phyloP scores from a whole-genome alignment of 805 yeast species.

The Starmerella roubikii region DNA sequence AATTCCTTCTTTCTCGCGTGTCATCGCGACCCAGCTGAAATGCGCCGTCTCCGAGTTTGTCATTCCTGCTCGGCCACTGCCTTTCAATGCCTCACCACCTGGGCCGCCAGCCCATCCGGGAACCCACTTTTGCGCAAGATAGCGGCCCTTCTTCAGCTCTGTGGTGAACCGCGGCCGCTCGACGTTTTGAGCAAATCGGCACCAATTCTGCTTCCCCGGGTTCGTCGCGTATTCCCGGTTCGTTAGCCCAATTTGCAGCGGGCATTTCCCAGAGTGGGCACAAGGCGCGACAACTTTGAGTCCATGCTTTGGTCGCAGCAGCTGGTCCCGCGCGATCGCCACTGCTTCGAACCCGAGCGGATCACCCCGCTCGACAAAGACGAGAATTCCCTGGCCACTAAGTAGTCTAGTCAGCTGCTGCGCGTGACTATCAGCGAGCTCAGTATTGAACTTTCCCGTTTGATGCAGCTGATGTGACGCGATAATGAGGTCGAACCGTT shows the following conservation, averaged over 20 bases:
- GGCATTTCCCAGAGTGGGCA: constrained; percentile 74
- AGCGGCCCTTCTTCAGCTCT: constrained; percentile 74
- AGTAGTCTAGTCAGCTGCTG: constrained; percentile 46
- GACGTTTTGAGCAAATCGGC: constrained; percentile 58
- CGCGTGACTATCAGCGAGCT: constrained; percentile 55
- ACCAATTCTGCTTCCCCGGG: constrained; percentile 51
- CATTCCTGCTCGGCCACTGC: constrained; percentile 69
- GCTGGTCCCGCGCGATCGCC: constrained; percentile 79
- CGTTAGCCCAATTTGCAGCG: constrained; percentile 65
- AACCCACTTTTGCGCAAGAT: constrained; percentile 60
- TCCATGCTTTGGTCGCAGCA: constrained; percentile 61
- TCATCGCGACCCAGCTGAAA: constrained; percentile 57
- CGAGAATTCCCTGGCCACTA: constrained; percentile 66
- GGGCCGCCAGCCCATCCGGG: constrained; percentile 37
- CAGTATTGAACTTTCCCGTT: constrained; percentile 48
- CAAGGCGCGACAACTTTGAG: constrained; percentile 71
- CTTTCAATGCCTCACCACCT: constrained; percentile 37
- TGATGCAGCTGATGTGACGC: constrained; percentile 66
- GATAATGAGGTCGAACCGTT: constrained; percentile 66
- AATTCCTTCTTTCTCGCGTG: constrained; percentile 27
- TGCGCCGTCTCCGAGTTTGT: constrained; percentile 56
- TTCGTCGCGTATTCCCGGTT: constrained; percentile 30
- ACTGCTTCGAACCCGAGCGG: constrained; percentile 78
- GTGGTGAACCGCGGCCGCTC: constrained; percentile 65
- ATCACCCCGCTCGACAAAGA: constrained; percentile 76